Base-by-base conservation (phyloP, 2,329 filamentous ascomycete species). In the Coleophoma cylindrospora region DNA sequence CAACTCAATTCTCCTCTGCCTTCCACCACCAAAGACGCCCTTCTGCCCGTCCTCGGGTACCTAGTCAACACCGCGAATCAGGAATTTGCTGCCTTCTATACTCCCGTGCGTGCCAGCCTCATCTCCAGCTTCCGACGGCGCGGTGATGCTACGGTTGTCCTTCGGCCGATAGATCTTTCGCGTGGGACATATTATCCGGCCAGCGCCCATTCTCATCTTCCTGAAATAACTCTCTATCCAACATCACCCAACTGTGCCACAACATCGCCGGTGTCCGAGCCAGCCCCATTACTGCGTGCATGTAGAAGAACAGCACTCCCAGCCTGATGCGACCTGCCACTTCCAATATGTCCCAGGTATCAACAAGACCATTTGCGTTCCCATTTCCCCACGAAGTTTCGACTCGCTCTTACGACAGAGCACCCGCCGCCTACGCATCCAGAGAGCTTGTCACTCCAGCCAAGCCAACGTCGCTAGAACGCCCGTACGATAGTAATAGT, bases 321-420 rank as follows among this genome's bases (percentile, higher is more conserved):
- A 53, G 38, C 34, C 48, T 45, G 45, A 53, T 51, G 53, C 47
- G 32, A 12, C 37, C 43, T 44, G 32, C 17, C 43, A 38, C 41
- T 37, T 49, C 51, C 48, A 61, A 53, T 40, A 64, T 64, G 62
- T 61, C 60, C 54, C 61, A 63, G 55, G 56, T 62, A 59, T 63
- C 62, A 55, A 56, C 57, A 19, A 54, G 49, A 47, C 46, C 57
- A 41, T 49, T 57, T 49, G 49, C 54, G 41, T 45, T 56, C 37
- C 56, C 57, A 51, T 52, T 56, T 9, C 54, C 58, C 54, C 53
- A 58, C 27, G 46, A 50, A 22, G 44, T 54, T 15, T 27, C 27
- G 21, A 27, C n/a, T 34, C 52, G 50, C 27, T 22, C 48, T 47
- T 57, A 55, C 52, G 51, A 59, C 19, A 53, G 53, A 34, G 52